These are phyloP conservation scores for Garcia nutans DNA, from an alignment of 345 rosid genomes.

Conservation along the genomic window DNA sequence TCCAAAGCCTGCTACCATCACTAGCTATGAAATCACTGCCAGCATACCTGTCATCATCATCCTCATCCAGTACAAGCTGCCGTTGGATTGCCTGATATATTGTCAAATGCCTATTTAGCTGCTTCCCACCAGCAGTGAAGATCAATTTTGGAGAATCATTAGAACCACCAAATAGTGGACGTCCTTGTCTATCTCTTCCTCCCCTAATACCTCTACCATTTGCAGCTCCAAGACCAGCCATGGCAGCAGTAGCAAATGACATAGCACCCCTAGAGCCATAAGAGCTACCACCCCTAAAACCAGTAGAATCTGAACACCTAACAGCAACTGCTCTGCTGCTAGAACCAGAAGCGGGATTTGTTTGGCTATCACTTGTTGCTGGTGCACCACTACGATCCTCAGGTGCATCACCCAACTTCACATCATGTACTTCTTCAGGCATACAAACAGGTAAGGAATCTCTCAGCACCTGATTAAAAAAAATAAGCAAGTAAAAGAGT, in stretches of 20 bases:
- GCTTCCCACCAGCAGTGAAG: constrained; percentile 87
- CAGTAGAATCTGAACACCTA: constrained; percentile 73
- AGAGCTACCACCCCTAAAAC: constrained; percentile 61
- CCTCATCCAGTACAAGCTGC: constrained; percentile 85
- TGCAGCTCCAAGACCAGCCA: constrained; percentile 95
- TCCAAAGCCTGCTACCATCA: constrained; percentile 89
- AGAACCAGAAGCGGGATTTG: constrained; percentile 71
- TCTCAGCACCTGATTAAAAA: constrained; percentile 56
- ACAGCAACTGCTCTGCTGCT: constrained; percentile 70
- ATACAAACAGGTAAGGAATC: constrained; percentile 88
- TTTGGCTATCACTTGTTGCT: constrained; percentile 54
- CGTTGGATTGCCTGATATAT: constrained; percentile 98
- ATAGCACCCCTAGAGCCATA: constrained; percentile 90
- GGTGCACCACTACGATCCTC: constrained; percentile 55
- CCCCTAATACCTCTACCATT: constrained; percentile 93
- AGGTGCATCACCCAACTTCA: constrained; percentile 76
- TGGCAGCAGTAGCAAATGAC: constrained; percentile 98
- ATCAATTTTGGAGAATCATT: constrained; percentile 75
- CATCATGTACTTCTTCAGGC: constrained; percentile 95
- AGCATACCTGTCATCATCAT: constrained; percentile 83
- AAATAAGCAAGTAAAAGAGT: constrained; percentile 17
- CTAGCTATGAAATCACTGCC: constrained; percentile 79
- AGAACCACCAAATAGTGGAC: constrained; percentile 55
- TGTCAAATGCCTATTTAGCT: constrained; percentile 87
- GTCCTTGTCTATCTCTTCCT: constrained; percentile 89